Base-by-base conservation (phyloP, 164 flowering plant genomes). In the Nymphaea colorata region DNA sequence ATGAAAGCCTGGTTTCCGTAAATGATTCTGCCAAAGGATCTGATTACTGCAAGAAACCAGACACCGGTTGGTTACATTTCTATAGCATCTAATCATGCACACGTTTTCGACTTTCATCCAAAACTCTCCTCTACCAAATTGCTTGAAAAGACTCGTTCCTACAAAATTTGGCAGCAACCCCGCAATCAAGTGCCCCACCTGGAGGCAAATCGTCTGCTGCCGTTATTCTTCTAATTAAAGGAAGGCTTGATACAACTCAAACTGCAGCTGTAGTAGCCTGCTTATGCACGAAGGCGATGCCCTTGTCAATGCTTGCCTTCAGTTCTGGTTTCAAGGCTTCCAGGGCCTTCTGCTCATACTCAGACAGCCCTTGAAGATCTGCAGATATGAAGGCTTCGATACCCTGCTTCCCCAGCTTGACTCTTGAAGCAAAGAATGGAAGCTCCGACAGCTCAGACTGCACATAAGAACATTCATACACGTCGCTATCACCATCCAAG, bases 271-370 rank as follows among this genome's bases (percentile, higher is more conserved):
- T 10, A 16, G 44, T 42, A 5, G 67, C 53, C 41, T 69, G 67
- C 67, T 69, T 69, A 43, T 69, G 61, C n/a, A 51, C 71, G 62
- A 69, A 69, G 44, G 71, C 66, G 43, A 71, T 7, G 59, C 73
- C 68, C 59, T 71, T 71, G 18, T 71, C 73, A 60, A 71, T 71
- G 65, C 73, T 71, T 64, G 73, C 73, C 65, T 66, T 71, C 64
- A 71, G 60, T 59, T 71, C 73, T 59, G 65, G 73, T 64, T 71
- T 71, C 57, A 71, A 51, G 15, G 64, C 69, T 41, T 66, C 68
- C 57, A 66, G n/a, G 11, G 68, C 68, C 59, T 66, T 66, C 59
- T n/a, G 18, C 45, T 71, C 73, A 4, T 66, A 71, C 16, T 71
- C 73, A 43, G 68, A 66, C 68, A 71, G 68, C 2, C 73, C 73